phyloP scores from a whole-genome alignment of 306 rosid species.

The Cucurbita moschata region DNA sequence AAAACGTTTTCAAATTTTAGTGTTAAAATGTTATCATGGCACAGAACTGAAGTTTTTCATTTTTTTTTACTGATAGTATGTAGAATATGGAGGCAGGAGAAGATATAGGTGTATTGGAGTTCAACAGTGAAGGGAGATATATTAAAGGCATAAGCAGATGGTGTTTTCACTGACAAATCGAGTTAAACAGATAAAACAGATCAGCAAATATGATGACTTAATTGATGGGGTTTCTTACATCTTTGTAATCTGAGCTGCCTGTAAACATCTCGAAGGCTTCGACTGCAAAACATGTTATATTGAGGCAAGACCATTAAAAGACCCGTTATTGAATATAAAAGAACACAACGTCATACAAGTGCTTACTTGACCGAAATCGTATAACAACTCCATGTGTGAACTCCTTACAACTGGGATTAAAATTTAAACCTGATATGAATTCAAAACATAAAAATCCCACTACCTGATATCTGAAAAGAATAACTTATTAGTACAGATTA shows the following conservation, averaged over 20 bases:
- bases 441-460: background rate
- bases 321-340: conserved; percentile 10
- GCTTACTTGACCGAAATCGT: conserved; percentile 77
- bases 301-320: conserved; percentile 20
- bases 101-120: background rate
- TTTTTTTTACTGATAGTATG: background rate
- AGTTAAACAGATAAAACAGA: background rate
- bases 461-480: background rate
- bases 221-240: conserved; percentile 33
- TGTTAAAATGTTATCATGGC: too few relatives aligned
- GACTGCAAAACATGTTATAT: conserved; percentile 34
- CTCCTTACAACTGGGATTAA: conserved; percentile 44
- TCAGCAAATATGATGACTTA: background rate
- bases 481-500: background rate
- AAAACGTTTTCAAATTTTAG: background rate
- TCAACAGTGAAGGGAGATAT: background rate
- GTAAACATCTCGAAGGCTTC: conserved; percentile 55
- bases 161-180: background rate
- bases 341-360: conserved; percentile 6
- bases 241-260: conserved; percentile 61
- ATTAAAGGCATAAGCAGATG: background rate
- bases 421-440: conserved; percentile 49
- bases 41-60: too few relatives aligned
- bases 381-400: conserved; percentile 58
- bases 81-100: background rate